Evolutionary conservation across 495 filamentous ascomycete genomes (phyloP), one percentile per base, ranked within the genome.

Genomic region (Aspergillus indologenus): DNA sequence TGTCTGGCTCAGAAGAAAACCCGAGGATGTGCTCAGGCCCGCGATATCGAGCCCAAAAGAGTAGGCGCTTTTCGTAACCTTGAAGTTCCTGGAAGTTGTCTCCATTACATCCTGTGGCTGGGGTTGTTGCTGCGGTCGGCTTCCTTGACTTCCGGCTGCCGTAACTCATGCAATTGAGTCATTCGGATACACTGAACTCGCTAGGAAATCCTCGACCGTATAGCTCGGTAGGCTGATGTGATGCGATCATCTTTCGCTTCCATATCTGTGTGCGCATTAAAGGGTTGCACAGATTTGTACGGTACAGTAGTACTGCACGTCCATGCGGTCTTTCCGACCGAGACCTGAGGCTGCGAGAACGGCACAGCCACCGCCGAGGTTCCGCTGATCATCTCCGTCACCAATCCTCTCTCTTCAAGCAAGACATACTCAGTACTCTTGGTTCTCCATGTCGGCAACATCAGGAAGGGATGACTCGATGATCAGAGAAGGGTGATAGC

Each of bases 331-430:
- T 5, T 31, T 24, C 45, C 19, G 19, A 17, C 24, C 12, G 46
- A 44, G 31, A 46, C 64, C 61, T 63, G 47, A 66, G 64, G 61
- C 61, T 50, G 22, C 42, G 24, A 40, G 18, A 45, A 17, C 54
- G 45, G 61, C 64, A 61, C 59, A 53, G 64, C 64, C 64, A 67
- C 64, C 11, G 54, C 54, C 61, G 53, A 53, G 53, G 53, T 45
- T 59, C 52, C 61, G 58, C 43, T 15, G 57, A 66, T 62, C 57
- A 54, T 40, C 55, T 31, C 54, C 44, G 22, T 45, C 61, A 58
- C 18, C 53, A n/a, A n/a, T n/a, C n/a, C n/a, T n/a, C n/a, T n/a
- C n/a, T 46, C 42, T 58, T 29, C 47, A 40, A 40, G 53, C 48
- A 46, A 21, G 17, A 31, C n/a, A 20, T 34, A 21, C n/a, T n/a